Base-by-base conservation (phyloP, 371 early-diverging fungal species). In the Circinella minor region DNA sequence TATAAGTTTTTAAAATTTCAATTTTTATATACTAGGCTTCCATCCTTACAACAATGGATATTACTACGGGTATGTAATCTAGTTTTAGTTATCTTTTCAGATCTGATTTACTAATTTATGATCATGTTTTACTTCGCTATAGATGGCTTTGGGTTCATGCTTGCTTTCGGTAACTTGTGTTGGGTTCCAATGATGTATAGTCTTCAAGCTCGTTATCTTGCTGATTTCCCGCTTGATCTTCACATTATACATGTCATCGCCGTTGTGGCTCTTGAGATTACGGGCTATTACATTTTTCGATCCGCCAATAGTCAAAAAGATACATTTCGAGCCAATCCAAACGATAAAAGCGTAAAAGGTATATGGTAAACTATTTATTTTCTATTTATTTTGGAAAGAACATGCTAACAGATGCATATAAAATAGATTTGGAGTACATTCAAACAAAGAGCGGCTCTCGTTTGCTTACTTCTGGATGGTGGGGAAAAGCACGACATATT, bases 61-160 rank as follows among this genome's bases (percentile, higher is more conserved):
- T 96, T 62, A 93, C 91, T 7, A 91, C 87, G 0, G 77, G 77
- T 77, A 67, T 65, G 61, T 14, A 46, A 38, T 4, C n/a, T 17
- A 15, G 1, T n/a, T n/a, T 4, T n/a, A 8, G 1, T 55, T 55
- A 15, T 47, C 15, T 15, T 11, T 47, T 11, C 47, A 47, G 15
- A 18, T 27, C 27, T 27, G 2, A 27, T 2, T 27, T 27, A 1
- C 2, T 27, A 27, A 27, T 27, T 27, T 27, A 0, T 27, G 27
- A 27, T 27, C 2, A 27, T 61, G 73, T 71, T 46, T 69, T 69
- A 34, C 43, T 27, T 27, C 27, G 27, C 27, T 1, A 27, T 27
- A 77, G 98, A 97, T 70, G 98, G 98, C 0, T 97, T 98, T 78
- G 98, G 98, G 13, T 95, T 88, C 78, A 95, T 96, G 97, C 85